Evolutionary conservation across 495 filamentous ascomycete species (phyloP).

Genomic region (Bacidia rubella): DNA sequence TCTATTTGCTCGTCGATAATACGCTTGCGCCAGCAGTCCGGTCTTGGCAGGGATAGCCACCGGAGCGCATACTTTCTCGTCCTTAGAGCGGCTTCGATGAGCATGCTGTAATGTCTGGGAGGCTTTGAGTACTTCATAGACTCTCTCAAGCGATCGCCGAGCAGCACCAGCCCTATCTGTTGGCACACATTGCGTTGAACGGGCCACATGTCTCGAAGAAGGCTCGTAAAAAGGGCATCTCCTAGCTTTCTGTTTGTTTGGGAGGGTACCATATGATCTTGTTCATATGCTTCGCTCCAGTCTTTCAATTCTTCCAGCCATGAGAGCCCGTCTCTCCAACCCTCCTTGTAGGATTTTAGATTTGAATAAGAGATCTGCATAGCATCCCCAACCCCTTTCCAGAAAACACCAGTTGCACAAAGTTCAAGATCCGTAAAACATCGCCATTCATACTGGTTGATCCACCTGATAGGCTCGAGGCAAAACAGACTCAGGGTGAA

Average conservation of each 20-base stretch:
- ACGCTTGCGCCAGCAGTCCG: neutral
- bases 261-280: constrained; percentile 42
- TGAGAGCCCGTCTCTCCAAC: constrained; percentile 46
- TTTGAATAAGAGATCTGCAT: constrained; percentile 35
- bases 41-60: constrained; percentile 40
- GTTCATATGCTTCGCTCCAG: constrained; percentile 45
- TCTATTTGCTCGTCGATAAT: neutral
- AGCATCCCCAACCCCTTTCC: constrained; percentile 48
- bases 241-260: constrained; percentile 37
- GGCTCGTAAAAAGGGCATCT: constrained; percentile 38
- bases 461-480: constrained; percentile 41
- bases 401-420: constrained; percentile 49
- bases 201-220: constrained; percentile 40
- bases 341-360: constrained; percentile 4
- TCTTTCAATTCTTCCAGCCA: constrained; percentile 44
- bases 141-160: constrained; percentile 44
- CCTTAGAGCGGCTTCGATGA: too few relatives aligned
- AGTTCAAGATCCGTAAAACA: constrained; percentile 43
- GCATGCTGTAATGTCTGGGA: too few relatives aligned
- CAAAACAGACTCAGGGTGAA: constrained; percentile 52
- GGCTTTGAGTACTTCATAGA: constrained; percentile 36
- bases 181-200: constrained; percentile 31
- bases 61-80: constrained; percentile 40
- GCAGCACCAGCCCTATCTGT: constrained; percentile 40
- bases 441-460: constrained; percentile 48